Percentiles rank a stretch among this genome's conserved stretches.
phyloP scores from a whole-genome alignment of 805 yeast genomes.

The Candida ortonii region DNA sequence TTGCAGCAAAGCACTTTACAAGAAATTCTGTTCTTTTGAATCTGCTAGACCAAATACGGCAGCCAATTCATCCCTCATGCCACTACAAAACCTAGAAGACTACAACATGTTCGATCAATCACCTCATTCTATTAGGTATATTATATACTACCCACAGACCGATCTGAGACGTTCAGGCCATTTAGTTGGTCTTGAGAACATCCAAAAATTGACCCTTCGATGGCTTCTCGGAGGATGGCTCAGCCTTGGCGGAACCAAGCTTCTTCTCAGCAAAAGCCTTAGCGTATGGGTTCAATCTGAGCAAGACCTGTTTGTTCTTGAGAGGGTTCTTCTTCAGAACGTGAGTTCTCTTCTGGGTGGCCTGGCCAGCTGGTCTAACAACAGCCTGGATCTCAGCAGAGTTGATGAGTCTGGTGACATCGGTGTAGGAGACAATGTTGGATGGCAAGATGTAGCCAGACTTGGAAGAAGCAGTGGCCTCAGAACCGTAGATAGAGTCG shows the following conservation, averaged over 20 bases:
- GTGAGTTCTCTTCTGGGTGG: constrained; percentile 89
- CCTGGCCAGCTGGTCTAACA: constrained; percentile 93
- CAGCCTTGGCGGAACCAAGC: constrained; percentile 79
- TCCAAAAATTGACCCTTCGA: constrained; percentile 69
- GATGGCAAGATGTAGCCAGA: constrained; percentile 89
- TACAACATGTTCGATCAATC: constrained; percentile 2
- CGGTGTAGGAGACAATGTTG: constrained; percentile 93
- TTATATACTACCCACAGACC: no score
- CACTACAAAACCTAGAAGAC: not conserved
- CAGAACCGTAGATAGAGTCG: constrained; percentile 97
- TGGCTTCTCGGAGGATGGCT: constrained; percentile 58
- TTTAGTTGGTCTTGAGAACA: constrained; percentile 62
- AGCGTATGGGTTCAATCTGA: constrained; percentile 99
- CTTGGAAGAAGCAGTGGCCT: constrained; percentile 78
- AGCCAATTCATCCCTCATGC: no score
- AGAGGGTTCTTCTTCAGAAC: constrained; percentile 99
- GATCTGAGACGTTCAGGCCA: no score
- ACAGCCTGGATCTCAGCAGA: constrained; percentile 98
- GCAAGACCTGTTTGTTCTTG: constrained; percentile 97
- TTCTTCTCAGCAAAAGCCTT: constrained; percentile 92
- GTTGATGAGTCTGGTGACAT: constrained; percentile 95
- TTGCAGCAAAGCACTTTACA: no score
- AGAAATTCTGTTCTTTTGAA: no score
- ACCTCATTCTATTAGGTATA: constrained; percentile 2
- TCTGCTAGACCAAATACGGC: no score